Evolutionary conservation across 2,329 filamentous ascomycete species (phyloP).

Genomic region (Cladosporium sp.): DNA sequence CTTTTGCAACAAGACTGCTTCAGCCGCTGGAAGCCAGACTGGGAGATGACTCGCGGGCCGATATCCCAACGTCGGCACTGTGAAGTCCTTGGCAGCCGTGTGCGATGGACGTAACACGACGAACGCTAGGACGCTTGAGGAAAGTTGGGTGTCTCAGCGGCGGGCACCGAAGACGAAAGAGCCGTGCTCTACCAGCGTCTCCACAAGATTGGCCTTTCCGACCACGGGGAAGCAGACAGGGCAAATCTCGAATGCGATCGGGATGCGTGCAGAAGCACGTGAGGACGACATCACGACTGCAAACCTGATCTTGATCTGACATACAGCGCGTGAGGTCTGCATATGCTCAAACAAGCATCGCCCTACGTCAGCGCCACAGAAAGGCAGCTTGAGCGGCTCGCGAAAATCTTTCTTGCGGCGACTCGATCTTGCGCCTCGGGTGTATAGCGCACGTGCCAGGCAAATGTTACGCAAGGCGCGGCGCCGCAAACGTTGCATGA

Average conservation of each 20-base stretch:
- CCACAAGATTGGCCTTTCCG: not conserved
- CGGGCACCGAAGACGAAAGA: not conserved
- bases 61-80: too few relatives aligned
- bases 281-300: not conserved
- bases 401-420: not conserved
- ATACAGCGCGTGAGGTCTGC: not conserved
- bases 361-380: slow-evolving; percentile 3
- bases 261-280: not conserved
- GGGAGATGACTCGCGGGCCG: too few relatives aligned
- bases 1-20: too few relatives aligned
- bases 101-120: not conserved
- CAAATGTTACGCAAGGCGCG: not conserved
- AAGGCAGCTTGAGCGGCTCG: not conserved
- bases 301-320: not conserved
- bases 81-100: too few relatives aligned
- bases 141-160: not conserved
- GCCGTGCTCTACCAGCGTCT: not conserved
- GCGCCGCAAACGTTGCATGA: not conserved
- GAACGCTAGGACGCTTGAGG: not conserved
- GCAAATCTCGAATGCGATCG: not conserved
- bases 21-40: too few relatives aligned
- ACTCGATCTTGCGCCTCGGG: not conserved
- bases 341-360: not conserved
- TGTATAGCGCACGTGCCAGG: not conserved
- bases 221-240: not conserved